Conservation (phyloP, 2,329 filamentous ascomycete genomes). For the Claviceps purpurea region DNA sequence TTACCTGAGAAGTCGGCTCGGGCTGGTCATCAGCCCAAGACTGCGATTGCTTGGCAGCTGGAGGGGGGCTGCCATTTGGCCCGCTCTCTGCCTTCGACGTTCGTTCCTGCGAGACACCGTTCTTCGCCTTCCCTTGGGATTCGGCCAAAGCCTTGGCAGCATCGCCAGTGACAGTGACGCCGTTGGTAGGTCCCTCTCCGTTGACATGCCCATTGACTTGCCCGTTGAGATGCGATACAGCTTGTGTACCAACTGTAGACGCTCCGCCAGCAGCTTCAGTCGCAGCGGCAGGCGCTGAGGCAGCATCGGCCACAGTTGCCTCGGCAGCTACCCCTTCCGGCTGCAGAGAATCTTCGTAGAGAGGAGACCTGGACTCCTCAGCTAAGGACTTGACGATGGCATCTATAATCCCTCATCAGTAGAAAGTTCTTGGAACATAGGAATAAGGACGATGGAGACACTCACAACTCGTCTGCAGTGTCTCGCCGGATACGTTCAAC, state of each 20-base stretch:
- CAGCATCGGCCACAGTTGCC: conserved; percentile 42
- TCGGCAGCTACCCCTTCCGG: conserved; percentile 16
- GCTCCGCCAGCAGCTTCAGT: conserved; percentile 45
- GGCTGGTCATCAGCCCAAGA: conserved; percentile 78
- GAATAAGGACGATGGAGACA: conserved; percentile 8
- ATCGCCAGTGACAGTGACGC: conserved; percentile 33
- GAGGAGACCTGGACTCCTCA: conserved; percentile 36
- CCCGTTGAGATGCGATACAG: conserved; percentile 17
- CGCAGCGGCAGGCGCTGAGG: conserved; percentile 43
- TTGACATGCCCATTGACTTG: conserved; percentile 5
- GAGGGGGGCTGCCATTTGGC: conserved; percentile 45
- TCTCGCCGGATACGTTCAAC: conserved; percentile 48
- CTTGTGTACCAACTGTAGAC: conserved; percentile 28
- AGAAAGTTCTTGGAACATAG: not conserved
- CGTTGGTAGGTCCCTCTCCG: conserved; percentile 31
- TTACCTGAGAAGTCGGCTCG: conserved; percentile 33
- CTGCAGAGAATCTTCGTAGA: conserved; percentile 19
- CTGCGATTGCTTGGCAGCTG: conserved; percentile 34
- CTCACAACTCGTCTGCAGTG: conserved; percentile 60
- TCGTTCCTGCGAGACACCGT: conserved; percentile 52
- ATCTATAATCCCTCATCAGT: conserved; percentile 17
- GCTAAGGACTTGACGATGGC: conserved; percentile 29
- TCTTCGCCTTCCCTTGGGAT: conserved; percentile 48
- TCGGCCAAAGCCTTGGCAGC: conserved; percentile 49
- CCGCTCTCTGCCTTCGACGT: conserved; percentile 62